A percentile compares a stretch with the other conserved stretches of the same genome.
Evolutionary conservation across 225 moss, liverwort and hornwort species (phyloP).

Genomic region (Anthoceros angustus): DNA sequence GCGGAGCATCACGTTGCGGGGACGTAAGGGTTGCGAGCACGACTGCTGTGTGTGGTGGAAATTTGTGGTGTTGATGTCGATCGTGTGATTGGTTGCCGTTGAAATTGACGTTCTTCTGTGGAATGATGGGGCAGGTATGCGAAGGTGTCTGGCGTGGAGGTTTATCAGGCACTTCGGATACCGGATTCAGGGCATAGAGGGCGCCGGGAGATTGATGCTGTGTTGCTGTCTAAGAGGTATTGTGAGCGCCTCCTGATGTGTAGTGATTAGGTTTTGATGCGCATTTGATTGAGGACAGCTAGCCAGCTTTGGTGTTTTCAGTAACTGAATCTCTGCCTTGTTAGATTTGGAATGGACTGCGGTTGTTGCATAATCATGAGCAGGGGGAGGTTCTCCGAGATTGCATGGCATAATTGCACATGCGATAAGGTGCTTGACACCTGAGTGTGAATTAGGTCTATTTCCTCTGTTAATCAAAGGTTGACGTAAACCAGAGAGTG

Average conservation of each 20-base stretch:
- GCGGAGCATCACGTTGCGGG: conserved; percentile 60
- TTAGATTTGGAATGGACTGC: too few species aligned
- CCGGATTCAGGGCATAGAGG: conserved; percentile 41
- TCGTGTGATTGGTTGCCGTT: neutral
- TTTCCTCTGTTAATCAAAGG: neutral
- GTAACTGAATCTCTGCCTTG: too few species aligned
- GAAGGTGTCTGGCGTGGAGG: conserved; percentile 54
- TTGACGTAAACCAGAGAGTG: conserved; percentile 29
- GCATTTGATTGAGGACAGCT: neutral
- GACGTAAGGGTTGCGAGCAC: conserved; percentile 28
- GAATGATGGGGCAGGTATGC: conserved; percentile 32
- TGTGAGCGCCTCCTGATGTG: conserved; percentile 6
- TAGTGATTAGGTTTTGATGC: neutral
- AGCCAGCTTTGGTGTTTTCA: neutral
- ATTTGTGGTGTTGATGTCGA: neutral
- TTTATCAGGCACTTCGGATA: conserved; percentile 57
- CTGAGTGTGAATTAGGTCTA: neutral
- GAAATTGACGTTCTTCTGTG: neutral
- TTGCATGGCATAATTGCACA: neutral
- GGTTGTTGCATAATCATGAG: too few species aligned
- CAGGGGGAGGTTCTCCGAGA: too few species aligned
- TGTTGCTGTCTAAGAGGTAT: conserved; percentile 53
- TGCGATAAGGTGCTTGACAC: neutral
- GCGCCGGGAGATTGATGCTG: conserved; percentile 62
- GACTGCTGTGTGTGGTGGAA: neutral